phyloP scores from a whole-genome alignment of 345 rosid genomes.

The Limnanthes douglasii region DNA sequence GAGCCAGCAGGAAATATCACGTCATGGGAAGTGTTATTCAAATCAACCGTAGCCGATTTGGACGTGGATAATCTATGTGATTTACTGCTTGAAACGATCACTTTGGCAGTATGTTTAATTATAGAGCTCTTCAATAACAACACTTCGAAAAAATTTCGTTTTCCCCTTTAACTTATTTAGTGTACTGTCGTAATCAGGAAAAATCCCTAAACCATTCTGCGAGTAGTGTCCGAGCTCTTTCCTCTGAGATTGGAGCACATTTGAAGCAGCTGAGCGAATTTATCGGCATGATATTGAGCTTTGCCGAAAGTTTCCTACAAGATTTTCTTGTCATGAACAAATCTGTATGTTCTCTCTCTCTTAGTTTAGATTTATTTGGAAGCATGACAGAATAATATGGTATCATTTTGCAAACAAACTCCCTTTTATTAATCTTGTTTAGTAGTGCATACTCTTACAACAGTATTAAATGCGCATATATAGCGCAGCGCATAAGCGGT shows the following conservation, averaged over 20 bases:
- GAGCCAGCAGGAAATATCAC: constrained; percentile 30
- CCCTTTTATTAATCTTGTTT: no score
- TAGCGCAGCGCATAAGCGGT: no score
- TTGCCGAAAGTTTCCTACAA: constrained; percentile 40
- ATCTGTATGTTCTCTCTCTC: constrained; percentile 29
- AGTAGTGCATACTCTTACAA: no score
- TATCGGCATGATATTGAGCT: constrained; percentile 40
- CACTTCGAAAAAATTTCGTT: neutral
- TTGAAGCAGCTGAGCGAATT: constrained; percentile 31
- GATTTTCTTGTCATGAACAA: constrained; percentile 57
- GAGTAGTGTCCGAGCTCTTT: constrained; percentile 10
- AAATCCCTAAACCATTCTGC: constrained; percentile 27
- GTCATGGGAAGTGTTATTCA: constrained; percentile 49
- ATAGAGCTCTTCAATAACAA: neutral
- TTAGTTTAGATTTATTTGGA: no score
- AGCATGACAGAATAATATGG: no score
- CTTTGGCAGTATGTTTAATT: constrained; percentile 35
- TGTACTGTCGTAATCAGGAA: constrained; percentile 34
- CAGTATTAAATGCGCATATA: no score
- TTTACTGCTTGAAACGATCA: constrained; percentile 28
- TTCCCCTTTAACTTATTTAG: constrained; percentile 4
- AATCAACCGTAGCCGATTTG: constrained; percentile 27
- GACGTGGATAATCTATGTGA: constrained; percentile 30
- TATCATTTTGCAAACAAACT: no score
- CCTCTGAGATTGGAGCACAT: constrained; percentile 25